Conservation (phyloP, 371 early-diverging fungal species). For the Mucor ambiguus region DNA sequence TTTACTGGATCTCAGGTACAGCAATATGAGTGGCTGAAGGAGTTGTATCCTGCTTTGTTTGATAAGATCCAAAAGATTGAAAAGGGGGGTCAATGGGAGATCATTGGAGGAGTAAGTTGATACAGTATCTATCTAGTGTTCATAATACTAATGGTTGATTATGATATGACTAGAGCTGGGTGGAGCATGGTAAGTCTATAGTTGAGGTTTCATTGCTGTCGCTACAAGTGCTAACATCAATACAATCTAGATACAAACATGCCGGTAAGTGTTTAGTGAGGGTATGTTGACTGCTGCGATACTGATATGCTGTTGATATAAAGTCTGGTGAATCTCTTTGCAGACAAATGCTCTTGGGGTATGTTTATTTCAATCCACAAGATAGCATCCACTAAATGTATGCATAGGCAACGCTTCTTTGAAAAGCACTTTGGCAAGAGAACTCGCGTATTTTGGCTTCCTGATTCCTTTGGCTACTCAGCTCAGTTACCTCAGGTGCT, state of each 20-base stretch:
- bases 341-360: constrained; percentile 89
- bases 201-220: not conserved
- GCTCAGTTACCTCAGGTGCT: constrained; percentile 89
- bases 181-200: constrained; percentile 46
- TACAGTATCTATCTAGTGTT: not conserved
- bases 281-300: not conserved
- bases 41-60: constrained; percentile 85
- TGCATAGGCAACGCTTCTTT: constrained; percentile 76
- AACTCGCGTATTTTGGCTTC: constrained; percentile 92
- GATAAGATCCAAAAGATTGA: constrained; percentile 70
- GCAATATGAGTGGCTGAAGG: constrained; percentile 92
- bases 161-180: constrained; percentile 43
- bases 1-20: constrained; percentile 93
- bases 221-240: not conserved
- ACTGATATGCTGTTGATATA: not conserved
- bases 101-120: constrained; percentile 82
- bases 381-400: not conserved
- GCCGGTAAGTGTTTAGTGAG: constrained; percentile 49
- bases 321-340: constrained; percentile 91
- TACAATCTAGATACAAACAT: constrained; percentile 87
- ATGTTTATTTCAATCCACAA: not conserved
- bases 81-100: constrained; percentile 83
- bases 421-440: constrained; percentile 83
- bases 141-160: not conserved
- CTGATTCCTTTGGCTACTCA: constrained; percentile 87